Base-by-base conservation (phyloP, 768 basidiomycete species). In the Boletus pseudo-olivaceus region DNA sequence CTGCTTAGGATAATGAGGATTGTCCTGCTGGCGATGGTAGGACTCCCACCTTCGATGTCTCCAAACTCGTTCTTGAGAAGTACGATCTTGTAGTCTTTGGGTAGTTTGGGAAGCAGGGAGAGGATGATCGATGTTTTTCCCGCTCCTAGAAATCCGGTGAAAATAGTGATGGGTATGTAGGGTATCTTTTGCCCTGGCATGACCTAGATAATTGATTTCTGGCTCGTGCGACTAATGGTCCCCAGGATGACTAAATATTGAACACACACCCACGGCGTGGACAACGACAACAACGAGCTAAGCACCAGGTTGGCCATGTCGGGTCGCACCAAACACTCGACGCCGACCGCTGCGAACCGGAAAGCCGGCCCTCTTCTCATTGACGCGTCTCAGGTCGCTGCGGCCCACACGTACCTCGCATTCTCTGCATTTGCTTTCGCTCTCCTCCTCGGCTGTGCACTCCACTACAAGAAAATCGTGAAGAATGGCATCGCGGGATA, bases 51-150 rank as follows among this genome's bases (percentile, higher is more conserved):
- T 81, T 95, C 83, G 12, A 96, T 80, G 74, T 98, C 93, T 17
- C 95, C 95, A 64, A 93, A 97, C 69, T 98, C 95, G 73, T 98
- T 98, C 76, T 98, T 98, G 58, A 98, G 78, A 37, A 98, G 73
- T 7, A 94, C 93, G 32, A 90, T 88, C 63, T 84, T 90, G 78
- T 95, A 95, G 63, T 90, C 87, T 49, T 83, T 81, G 3, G 93
- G 90, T 7, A 98, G 76, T 60, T 85, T 84, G 3, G 88, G 85
- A 3, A 97, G 79, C 1, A 96, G 76, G 2, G 89, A 87, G 17
- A 96, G 81, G 58, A 97, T 95, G 27, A 89, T 76, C 3, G 83
- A 84, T 0, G 87, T 90, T 70, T 90, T 90, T 40, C 88, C 89
- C 17, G 87, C 87, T 3, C 88, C 90, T 5, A 93, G 81, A 67